phyloP scores from a whole-genome alignment of 352 stramenopile species.

The Globisporangium okanoganense region DNA sequence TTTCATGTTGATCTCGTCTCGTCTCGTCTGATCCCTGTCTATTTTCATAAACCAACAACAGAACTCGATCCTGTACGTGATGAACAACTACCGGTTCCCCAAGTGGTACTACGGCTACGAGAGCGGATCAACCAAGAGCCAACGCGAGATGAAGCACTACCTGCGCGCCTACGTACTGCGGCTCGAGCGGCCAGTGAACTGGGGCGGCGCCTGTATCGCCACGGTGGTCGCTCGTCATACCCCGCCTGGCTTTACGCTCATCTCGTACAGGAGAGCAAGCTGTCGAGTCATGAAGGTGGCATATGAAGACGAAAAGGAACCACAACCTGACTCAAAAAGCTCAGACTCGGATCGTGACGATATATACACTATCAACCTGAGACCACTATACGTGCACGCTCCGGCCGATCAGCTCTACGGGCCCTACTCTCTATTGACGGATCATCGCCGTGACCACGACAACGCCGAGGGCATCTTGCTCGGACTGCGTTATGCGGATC shows the following conservation, averaged over 20 bases:
- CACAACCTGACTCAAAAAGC: not conserved
- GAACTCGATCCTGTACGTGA: constrained; percentile 34
- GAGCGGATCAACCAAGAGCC: constrained; percentile 36
- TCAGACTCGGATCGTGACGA: constrained; percentile 1
- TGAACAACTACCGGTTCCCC: constrained; percentile 50
- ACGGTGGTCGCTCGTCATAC: constrained; percentile 30
- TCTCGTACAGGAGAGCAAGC: constrained; percentile 35
- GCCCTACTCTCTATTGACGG: no score
- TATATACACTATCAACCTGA: no score
- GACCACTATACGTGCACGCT: no score
- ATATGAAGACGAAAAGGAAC: not conserved
- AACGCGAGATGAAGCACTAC: constrained; percentile 45
- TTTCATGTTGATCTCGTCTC: no score
- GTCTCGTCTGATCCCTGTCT: no score
- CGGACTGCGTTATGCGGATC: constrained; percentile 1
- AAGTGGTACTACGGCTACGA: constrained; percentile 56
- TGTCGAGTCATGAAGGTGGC: no score
- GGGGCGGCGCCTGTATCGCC: constrained; percentile 9
- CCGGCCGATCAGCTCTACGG: no score
- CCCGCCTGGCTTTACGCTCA: constrained; percentile 26
- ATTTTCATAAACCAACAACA: constrained; percentile 15
- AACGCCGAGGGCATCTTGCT: constrained; percentile 8
- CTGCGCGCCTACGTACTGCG: constrained; percentile 39
- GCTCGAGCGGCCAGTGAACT: constrained; percentile 1
- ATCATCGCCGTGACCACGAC: not conserved